Conservation (phyloP, 192 early-diverging fungal species). For the Gamsiella multidivaricata region DNA sequence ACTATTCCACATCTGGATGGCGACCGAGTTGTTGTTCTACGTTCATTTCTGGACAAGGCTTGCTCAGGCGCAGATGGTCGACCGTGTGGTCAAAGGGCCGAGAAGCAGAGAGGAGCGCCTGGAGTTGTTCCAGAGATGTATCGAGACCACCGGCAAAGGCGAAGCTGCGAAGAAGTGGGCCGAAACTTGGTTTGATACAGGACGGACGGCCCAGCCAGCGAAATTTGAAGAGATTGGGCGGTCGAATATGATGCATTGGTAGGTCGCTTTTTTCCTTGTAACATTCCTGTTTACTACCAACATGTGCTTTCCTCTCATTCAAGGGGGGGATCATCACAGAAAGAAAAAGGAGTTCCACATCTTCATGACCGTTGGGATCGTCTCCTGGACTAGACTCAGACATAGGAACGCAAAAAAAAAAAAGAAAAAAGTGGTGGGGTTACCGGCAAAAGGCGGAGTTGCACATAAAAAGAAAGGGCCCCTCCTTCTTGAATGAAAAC, state of each 20-base stretch:
- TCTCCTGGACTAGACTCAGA: too few relatives aligned
- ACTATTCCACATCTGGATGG: slow-evolving; percentile 47
- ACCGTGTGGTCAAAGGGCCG: slow-evolving; percentile 30
- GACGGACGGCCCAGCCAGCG: slow-evolving; percentile 28
- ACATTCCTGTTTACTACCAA: background rate
- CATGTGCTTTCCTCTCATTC: background rate
- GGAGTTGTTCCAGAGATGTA: slow-evolving; percentile 39
- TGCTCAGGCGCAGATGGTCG: slow-evolving; percentile 19
- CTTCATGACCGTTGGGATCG: too few relatives aligned
- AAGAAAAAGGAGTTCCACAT: too few relatives aligned
- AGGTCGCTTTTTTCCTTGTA: background rate
- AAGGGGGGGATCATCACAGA: too few relatives aligned
- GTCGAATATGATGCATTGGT: slow-evolving; percentile 50
- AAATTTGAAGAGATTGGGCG: slow-evolving; percentile 40
- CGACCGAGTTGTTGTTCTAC: slow-evolving; percentile 40
- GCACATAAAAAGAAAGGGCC: background rate
- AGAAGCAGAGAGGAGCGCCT: slow-evolving; percentile 8
- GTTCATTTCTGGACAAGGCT: slow-evolving; percentile 37
- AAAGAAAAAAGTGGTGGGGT: too few relatives aligned
- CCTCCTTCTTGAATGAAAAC: background rate
- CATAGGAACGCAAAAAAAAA: too few relatives aligned
- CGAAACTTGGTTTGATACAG: slow-evolving; percentile 51
- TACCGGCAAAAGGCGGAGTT: background rate
- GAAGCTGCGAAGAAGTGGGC: slow-evolving; percentile 34
- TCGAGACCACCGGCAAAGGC: slow-evolving; percentile 29